Conservation (phyloP, 139 green algal genomes). For the Chlamydomonas sp. region DNA sequence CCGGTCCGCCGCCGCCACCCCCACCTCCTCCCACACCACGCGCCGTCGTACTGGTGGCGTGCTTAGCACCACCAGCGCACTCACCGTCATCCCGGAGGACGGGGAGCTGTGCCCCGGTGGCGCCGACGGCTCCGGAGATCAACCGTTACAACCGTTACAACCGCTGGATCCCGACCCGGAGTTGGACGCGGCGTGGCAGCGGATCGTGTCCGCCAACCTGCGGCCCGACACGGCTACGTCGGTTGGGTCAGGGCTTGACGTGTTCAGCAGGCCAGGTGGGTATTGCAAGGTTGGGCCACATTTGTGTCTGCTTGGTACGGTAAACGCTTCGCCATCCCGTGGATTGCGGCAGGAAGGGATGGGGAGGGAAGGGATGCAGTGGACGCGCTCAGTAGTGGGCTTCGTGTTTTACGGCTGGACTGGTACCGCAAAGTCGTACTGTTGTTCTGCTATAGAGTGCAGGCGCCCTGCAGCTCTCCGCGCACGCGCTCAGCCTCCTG, state of each 20-base stretch:
- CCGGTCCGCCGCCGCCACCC: neutral
- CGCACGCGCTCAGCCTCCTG: too few species aligned
- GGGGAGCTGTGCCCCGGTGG: neutral
- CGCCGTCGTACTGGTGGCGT: neutral
- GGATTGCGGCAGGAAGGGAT: too few species aligned
- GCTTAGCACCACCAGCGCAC: too few species aligned
- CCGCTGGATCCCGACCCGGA: slow-evolving; percentile 15
- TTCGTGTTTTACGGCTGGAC: too few species aligned
- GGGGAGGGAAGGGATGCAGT: too few species aligned
- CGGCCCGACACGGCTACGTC: slow-evolving; percentile 16
- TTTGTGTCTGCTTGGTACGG: too few species aligned
- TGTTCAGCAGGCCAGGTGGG: slow-evolving; percentile 31
- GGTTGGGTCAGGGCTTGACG: neutral
- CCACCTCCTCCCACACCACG: neutral
- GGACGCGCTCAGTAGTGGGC: too few species aligned
- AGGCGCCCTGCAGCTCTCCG: too few species aligned
- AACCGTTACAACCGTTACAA: neutral
- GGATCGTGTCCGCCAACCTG: slow-evolving; percentile 14
- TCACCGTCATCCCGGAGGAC: slow-evolving; percentile 16
- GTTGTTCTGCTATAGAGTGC: too few species aligned
- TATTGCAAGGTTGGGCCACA: neutral
- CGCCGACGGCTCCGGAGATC: neutral
- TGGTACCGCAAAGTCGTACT: too few species aligned
- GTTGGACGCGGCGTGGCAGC: slow-evolving; percentile 20
- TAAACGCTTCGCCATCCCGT: too few species aligned